Percentiles rank a stretch among this genome's conserved stretches.
Evolutionary conservation across 208 protist genomes (phyloP).

Genomic region (Novymonas esmeraldas): DNA sequence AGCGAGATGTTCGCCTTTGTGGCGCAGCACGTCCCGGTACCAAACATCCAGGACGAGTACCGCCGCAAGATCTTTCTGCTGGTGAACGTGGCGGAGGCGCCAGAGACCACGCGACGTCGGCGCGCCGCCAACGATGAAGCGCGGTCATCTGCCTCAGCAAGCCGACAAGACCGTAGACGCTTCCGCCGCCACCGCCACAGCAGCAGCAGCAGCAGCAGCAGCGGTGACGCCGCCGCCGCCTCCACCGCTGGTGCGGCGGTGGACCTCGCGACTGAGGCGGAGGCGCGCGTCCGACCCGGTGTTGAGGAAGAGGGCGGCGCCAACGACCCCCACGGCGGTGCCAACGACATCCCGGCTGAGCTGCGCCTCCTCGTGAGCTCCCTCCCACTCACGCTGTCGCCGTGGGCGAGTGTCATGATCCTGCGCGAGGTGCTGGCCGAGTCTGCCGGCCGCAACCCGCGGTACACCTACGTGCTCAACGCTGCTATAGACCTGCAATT

Average conservation of each 20-base stretch:
- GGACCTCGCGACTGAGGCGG: background rate
- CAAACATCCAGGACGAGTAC: slow-evolving; percentile 93
- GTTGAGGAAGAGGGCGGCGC: background rate
- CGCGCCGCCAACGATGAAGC: slow-evolving; percentile 18
- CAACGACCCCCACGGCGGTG: slow-evolving; percentile 34
- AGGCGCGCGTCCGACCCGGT: background rate
- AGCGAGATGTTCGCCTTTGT: slow-evolving; percentile 79
- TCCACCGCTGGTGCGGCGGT: slow-evolving; percentile 2
- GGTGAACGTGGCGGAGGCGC: slow-evolving; percentile 82
- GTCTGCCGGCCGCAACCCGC: slow-evolving; percentile 83
- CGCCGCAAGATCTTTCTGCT: slow-evolving; percentile 90
- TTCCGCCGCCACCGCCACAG: background rate
- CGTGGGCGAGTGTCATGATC: slow-evolving; percentile 89
- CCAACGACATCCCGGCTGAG: slow-evolving; percentile 80
- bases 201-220: background rate
- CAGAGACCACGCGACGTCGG: slow-evolving; percentile 44
- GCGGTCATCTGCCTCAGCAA: background rate
- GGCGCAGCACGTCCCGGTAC: slow-evolving; percentile 72
- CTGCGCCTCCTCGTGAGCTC: slow-evolving; percentile 87
- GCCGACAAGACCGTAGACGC: background rate
- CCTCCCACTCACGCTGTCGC: slow-evolving; percentile 78
- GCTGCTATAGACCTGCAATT: slow-evolving; percentile 90
- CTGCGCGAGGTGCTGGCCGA: slow-evolving; percentile 85
- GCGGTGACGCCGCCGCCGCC: too few relatives aligned
- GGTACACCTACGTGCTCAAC: slow-evolving; percentile 91